Evolutionary conservation across 805 yeast species (phyloP), one percentile per base, ranked within the genome.

Genomic region (Ogataea wickerhamii): DNA sequence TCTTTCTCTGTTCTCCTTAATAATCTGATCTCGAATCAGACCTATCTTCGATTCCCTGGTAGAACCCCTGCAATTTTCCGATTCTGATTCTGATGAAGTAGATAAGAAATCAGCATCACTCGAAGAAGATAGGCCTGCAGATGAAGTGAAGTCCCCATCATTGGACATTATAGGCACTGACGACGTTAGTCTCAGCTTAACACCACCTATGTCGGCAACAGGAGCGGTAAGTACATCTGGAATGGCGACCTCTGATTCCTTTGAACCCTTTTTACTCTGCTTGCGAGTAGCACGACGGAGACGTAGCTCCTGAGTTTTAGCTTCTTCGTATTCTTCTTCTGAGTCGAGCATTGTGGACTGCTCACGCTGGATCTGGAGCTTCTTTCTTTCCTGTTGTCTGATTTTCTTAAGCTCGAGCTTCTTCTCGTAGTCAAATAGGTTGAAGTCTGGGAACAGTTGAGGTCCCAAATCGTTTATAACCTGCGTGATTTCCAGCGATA

Each of bases 401-500:
- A 58, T 54, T 22, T 56, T 56, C 36, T 61, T 61, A 7, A 53
- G 45, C 35, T 63, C 63, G 43, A 62, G 49, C 32, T 60, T 57
- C 42, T 71, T 66, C 43, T 68, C 70, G 45, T 70, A 58, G 39
- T 73, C 73, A 36, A 72, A 59, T 41, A 76, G 60, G 47, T 82
- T 82, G 56, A 89, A 85, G 62, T 89, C 96, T 4, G 95, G 91
- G 70, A 80, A 89, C 38, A 93, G 61, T 53, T 80, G 75, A 4
- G 95, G 93, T 0, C 97, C 98, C 41, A 80, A 73, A 30, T 74
- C 77, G 57, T 89, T 87, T 34, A 91, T 87, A 4, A 78, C 60
- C 28, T 81, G 84, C 0, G 96, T 86, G 41, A 93, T 85, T 40
- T 84, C 81, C 44, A 70, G 73, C 16, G 86, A 76, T 42, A 91